Evolutionary conservation across 352 stramenopile genomes (phyloP).

Genomic region (Phytopythium montanum): DNA sequence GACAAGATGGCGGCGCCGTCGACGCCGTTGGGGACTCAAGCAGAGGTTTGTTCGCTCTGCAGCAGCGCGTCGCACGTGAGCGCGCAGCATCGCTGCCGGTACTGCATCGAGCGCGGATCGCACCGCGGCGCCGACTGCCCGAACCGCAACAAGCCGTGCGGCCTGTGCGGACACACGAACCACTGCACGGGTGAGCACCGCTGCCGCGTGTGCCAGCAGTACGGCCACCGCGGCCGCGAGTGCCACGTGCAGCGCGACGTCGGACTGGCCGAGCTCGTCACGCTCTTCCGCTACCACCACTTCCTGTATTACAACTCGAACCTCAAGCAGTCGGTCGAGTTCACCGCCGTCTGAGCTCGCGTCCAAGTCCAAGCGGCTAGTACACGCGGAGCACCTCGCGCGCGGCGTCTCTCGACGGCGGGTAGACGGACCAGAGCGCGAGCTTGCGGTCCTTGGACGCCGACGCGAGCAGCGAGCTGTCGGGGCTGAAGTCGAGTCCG

Average conservation of each 20-base stretch:
- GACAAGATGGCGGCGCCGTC: slow-evolving; percentile 23
- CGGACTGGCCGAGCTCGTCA: slow-evolving; percentile 71
- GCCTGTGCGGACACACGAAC: slow-evolving; percentile 67
- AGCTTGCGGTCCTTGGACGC: slow-evolving; percentile 79
- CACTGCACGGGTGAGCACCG: slow-evolving; percentile 81
- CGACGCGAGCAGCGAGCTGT: slow-evolving; percentile 58
- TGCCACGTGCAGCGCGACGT: slow-evolving; percentile 82
- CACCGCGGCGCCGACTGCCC: slow-evolving; percentile 69
- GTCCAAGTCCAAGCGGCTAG: slow-evolving; percentile 9
- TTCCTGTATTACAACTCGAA: slow-evolving; percentile 90
- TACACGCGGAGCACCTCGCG: slow-evolving; percentile 28
- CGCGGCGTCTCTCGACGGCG: slow-evolving; percentile 23
- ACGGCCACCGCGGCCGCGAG: slow-evolving; percentile 76
- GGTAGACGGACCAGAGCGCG: slow-evolving; percentile 76
- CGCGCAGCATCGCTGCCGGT: slow-evolving; percentile 77
- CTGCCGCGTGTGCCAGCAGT: slow-evolving; percentile 81
- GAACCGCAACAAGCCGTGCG: slow-evolving; percentile 64
- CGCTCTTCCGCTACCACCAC: slow-evolving; percentile 85
- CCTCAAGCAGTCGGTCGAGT: slow-evolving; percentile 85
- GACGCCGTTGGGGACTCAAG: slow-evolving; percentile 16
- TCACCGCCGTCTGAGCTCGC: slow-evolving; percentile 31
- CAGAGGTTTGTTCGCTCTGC: slow-evolving; percentile 49
- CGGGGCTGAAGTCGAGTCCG: slow-evolving; percentile 56
- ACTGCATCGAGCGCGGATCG: slow-evolving; percentile 76
- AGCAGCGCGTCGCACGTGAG: slow-evolving; percentile 52